phyloP scores from a whole-genome alignment of 345 rosid species.

The Euphorbia tirucalli region DNA sequence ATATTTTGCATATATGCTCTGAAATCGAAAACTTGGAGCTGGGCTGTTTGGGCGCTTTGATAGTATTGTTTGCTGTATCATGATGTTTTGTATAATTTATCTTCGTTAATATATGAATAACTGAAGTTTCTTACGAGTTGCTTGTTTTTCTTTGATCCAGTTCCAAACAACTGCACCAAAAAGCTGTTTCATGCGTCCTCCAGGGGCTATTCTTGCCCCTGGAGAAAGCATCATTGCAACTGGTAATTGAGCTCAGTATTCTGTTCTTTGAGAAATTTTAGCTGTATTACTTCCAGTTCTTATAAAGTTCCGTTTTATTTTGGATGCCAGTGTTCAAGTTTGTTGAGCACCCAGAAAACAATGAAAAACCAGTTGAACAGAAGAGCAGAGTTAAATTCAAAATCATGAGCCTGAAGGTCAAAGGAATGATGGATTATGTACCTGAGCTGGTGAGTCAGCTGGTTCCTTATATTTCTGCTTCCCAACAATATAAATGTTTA shows the following conservation, averaged over 20 bases:
- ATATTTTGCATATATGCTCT: background rate
- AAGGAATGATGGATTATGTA: constrained; percentile 77
- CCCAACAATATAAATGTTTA: background rate
- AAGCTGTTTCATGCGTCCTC: constrained; percentile 99
- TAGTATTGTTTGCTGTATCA: too few relatives aligned
- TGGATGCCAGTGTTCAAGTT: constrained; percentile 78
- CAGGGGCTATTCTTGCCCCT: constrained; percentile 91
- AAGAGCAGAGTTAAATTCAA: constrained; percentile 89
- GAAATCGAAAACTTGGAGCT: background rate
- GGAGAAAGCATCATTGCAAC: constrained; percentile 87
- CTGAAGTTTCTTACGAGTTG: background rate
- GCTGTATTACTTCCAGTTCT: too few relatives aligned
- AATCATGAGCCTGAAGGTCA: constrained; percentile 92
- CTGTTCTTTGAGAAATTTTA: too few relatives aligned
- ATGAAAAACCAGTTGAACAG: constrained; percentile 88
- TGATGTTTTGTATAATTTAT: background rate
- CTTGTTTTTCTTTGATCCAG: constrained; percentile 38
- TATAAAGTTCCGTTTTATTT: constrained; percentile 18
- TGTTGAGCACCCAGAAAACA: constrained; percentile 91
- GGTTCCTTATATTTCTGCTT: constrained; percentile 5
- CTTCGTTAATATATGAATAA: background rate
- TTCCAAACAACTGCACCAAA: constrained; percentile 99
- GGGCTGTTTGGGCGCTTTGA: background rate
- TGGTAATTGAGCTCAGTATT: constrained; percentile 41
- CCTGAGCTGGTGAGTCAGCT: constrained; percentile 83